phyloP scores from a whole-genome alignment of 352 stramenopile species.

The Phytophthora melonis region DNA sequence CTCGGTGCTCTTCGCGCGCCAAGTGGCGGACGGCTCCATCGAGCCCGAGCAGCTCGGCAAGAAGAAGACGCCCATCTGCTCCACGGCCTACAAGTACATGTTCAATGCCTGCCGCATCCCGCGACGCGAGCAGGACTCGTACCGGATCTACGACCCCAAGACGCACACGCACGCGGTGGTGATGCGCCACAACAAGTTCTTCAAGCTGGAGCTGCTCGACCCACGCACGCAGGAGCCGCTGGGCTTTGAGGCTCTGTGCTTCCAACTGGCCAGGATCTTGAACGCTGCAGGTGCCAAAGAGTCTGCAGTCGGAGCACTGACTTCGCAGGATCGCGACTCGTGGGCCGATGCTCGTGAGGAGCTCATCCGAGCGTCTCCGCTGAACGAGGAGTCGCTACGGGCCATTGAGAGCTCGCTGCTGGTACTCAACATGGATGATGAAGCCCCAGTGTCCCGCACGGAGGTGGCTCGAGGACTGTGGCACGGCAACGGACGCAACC shows the following conservation, averaged over 20 bases:
- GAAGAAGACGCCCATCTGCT: conserved; percentile 92
- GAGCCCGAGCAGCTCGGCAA: conserved; percentile 90
- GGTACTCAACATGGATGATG: conserved; percentile 75
- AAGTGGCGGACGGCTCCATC: conserved; percentile 86
- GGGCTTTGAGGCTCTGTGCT: conserved; percentile 66
- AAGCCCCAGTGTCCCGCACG: conserved; percentile 64
- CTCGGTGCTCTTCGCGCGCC: conserved; percentile 91
- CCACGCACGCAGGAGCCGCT: conserved; percentile 42
- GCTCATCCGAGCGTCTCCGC: conserved; percentile 55
- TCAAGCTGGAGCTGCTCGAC: conserved; percentile 67
- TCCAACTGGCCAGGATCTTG: conserved; percentile 65
- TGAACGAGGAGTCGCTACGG: conserved; percentile 66
- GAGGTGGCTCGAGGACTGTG: conserved; percentile 76
- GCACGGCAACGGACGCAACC: conserved; percentile 92
- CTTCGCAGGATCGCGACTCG: conserved; percentile 70
- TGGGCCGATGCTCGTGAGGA: conserved; percentile 86
- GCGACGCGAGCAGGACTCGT: conserved; percentile 69
- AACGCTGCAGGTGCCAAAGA: conserved; percentile 55
- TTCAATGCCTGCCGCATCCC: conserved; percentile 97
- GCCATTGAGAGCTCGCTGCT: conserved; percentile 78
- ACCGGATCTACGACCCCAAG: conserved; percentile 92
- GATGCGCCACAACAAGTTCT: conserved; percentile 86
- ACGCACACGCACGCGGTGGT: conserved; percentile 91
- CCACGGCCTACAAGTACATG: conserved; percentile 95
- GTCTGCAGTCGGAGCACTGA: conserved; percentile 75